phyloP scores from a whole-genome alignment of 2,329 filamentous ascomycete species.

The Penicillium sp. region DNA sequence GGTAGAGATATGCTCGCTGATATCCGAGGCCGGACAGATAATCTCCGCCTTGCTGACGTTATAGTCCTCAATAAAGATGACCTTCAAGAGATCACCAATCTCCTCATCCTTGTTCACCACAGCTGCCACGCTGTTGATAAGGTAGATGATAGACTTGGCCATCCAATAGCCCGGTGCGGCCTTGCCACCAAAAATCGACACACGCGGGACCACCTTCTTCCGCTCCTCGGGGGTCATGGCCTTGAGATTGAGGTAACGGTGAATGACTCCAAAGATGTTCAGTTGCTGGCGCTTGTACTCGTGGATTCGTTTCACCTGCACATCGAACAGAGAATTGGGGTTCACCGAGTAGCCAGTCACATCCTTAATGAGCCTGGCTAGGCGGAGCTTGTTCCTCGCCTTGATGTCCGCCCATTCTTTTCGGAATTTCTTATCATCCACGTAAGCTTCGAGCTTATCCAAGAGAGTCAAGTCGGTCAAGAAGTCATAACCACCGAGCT shows the following conservation, averaged over 20 bases:
- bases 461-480: slow-evolving; percentile 86
- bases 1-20: slow-evolving; percentile 98
- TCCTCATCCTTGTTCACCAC: slow-evolving; percentile 93
- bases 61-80: slow-evolving; percentile 97
- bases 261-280: slow-evolving; percentile 98
- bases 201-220: slow-evolving; percentile 83
- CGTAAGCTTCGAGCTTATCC: slow-evolving; percentile 79
- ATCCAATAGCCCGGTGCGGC: slow-evolving; percentile 99
- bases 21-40: slow-evolving; percentile 88
- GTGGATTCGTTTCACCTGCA: slow-evolving; percentile 98
- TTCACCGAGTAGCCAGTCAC: slow-evolving; percentile 81
- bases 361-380: slow-evolving; percentile 88
- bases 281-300: slow-evolving; percentile 99
- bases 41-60: slow-evolving; percentile 99
- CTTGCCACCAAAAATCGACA: slow-evolving; percentile 97
- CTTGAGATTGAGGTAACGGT: slow-evolving; percentile 89
- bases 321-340: slow-evolving; percentile 85
- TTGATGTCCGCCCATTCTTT: slow-evolving; percentile 98
- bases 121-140: slow-evolving; percentile 86
- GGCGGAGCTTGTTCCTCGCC: slow-evolving; percentile 87
- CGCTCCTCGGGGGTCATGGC: slow-evolving; percentile 77
- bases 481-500: slow-evolving; percentile 80
- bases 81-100: slow-evolving; percentile 91
- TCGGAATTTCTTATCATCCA: slow-evolving; percentile 85
- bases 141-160: slow-evolving; percentile 98